Percentiles rank a stretch among this genome's conserved stretches.
phyloP scores from a whole-genome alignment of 345 rosid species.

The Ricinus communis region DNA sequence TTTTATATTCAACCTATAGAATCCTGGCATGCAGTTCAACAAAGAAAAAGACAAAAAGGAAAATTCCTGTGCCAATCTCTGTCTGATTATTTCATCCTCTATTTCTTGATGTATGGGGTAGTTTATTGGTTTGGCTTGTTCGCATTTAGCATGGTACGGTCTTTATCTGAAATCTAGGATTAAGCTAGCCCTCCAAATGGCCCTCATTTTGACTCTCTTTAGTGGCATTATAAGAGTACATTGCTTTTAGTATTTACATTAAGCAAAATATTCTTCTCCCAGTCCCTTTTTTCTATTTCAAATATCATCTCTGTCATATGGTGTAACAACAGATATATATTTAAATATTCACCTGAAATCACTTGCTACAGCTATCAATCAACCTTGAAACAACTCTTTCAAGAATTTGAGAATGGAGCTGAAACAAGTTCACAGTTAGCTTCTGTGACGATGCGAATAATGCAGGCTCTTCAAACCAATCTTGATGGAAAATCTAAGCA shows the following conservation, averaged over 20 bases:
- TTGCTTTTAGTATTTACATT: background rate
- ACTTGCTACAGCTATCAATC: constrained; percentile 71
- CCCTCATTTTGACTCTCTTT: background rate
- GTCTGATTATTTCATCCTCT: background rate
- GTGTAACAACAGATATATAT: background rate
- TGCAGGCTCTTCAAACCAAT: constrained; percentile 99
- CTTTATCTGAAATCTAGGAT: background rate
- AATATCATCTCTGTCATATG: background rate
- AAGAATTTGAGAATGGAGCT: constrained; percentile 74
- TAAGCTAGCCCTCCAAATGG: background rate
- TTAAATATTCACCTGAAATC: constrained; percentile 8
- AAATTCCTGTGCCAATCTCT: background rate
- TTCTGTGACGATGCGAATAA: constrained; percentile 83
- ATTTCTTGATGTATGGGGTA: background rate
- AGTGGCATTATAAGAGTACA: background rate
- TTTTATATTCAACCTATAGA: background rate
- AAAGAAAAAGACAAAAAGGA: no score
- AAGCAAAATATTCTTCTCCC: background rate
- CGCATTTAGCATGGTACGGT: background rate
- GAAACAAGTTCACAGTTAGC: constrained; percentile 74
- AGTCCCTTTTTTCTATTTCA: background rate
- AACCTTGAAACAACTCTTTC: constrained; percentile 95
- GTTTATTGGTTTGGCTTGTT: background rate
- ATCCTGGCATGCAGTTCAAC: background rate
- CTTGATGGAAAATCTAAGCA: constrained; percentile 95